Evolutionary conservation across 2,329 filamentous ascomycete genomes (phyloP), one percentile per base, ranked within the genome.

Genomic region (Fusarium hostae): DNA sequence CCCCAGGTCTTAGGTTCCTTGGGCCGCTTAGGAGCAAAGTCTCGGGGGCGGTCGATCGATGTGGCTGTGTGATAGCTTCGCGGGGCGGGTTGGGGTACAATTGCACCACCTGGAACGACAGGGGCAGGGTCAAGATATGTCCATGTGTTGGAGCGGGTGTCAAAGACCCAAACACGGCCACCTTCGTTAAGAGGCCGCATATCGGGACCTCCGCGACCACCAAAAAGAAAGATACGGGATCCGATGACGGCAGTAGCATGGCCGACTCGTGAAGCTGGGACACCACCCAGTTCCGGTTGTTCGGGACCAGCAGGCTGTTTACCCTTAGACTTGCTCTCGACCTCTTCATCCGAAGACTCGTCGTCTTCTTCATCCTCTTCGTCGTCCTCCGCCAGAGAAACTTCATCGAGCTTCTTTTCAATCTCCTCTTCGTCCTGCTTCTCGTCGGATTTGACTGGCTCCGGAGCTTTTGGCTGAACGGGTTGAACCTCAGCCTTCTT

Each of bases 151-250:
- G 84, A 82, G 64, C 86, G 83, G 2, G 91, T 90, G 78, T 94
- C 88, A 76, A 93, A 95, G 34, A 90, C 84, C 94, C 94, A 97
- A 56, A 97, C 85, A 6, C 89, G 85, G 20, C 94, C 94, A 15
- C 84, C 79, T 76, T 97, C 94, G 57, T 95, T 89, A 15, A 97
- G 84, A 1, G 93, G 89, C 3, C 87, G 83, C 88, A 93, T 91
- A 32, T 89, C 89, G 6, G 85, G 81, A 0, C 92, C 92, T 37
- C 91, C 91, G 47, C 93, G 90, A 13, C 94, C 94, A 51, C 93
- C 94, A 80, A 95, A 97, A 44, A 97, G 71, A 81, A 95, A 95
- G 75, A 97, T 90, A 26, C 89, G 90, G 47, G 87, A 86, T 63
- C 90, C 86, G 63, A 96, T 87, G 2, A 89, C 86, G 16, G 91